phyloP scores from a whole-genome alignment of 169 alveolate species.

The Cryptosporidium ryanae region DNA sequence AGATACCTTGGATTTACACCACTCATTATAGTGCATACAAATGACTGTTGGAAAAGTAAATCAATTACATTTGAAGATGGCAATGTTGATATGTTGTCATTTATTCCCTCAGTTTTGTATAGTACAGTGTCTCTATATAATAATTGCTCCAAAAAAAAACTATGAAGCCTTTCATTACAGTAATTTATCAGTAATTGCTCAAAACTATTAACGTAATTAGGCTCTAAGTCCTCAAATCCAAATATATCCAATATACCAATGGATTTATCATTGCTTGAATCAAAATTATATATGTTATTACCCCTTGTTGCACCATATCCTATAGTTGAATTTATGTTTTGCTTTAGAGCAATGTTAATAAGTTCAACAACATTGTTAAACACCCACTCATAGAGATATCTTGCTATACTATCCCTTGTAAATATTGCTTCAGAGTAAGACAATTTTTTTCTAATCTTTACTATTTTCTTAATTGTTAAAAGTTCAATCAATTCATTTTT shows the following conservation, averaged over 20 bases:
- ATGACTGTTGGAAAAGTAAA: constrained; percentile 61
- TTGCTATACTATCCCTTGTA: constrained; percentile 81
- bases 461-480: constrained; percentile 78
- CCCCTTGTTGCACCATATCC: background rate
- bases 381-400: constrained; percentile 79
- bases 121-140: constrained; percentile 84
- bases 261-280: constrained; percentile 4
- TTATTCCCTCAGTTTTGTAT: constrained; percentile 78
- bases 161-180: constrained; percentile 89
- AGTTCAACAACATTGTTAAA: constrained; percentile 81
- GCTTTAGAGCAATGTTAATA: constrained; percentile 78
- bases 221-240: constrained; percentile 87
- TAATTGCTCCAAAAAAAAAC: constrained; percentile 87
- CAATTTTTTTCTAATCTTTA: constrained; percentile 77
- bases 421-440: constrained; percentile 80
- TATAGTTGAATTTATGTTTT: background rate
- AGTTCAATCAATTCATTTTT: constrained; percentile 76
- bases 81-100: constrained; percentile 21
- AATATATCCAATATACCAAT: constrained; percentile 87
- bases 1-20: constrained; percentile 58
- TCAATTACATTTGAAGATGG: constrained; percentile 59
- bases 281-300: background rate
- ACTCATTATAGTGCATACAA: constrained; percentile 73
- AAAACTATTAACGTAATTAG: constrained; percentile 83
- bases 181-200: constrained; percentile 91